These are phyloP conservation scores for Begonia peltatifolia DNA, from an alignment of 306 rosid species.

Conservation along the genomic window DNA sequence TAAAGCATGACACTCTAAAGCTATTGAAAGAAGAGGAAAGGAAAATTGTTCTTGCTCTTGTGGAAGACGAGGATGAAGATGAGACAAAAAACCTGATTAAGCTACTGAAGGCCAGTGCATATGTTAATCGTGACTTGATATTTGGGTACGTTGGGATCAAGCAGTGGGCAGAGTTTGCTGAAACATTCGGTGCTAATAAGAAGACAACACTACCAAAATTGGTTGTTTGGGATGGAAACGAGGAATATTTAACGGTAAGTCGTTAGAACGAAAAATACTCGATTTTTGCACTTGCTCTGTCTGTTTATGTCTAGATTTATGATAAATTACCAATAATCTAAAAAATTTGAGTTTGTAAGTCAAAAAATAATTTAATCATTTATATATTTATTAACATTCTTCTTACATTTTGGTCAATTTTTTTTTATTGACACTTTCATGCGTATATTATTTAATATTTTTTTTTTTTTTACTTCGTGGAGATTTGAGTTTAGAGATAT, in stretches of 20 bases:
- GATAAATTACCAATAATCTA: too few species aligned
- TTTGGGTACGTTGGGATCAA: slow-evolving; percentile 75
- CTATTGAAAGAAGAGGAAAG: slow-evolving; percentile 54
- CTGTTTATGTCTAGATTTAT: too few species aligned
- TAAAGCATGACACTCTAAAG: slow-evolving; percentile 58
- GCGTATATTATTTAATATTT: too few species aligned
- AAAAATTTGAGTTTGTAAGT: too few species aligned
- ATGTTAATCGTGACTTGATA: slow-evolving; percentile 83
- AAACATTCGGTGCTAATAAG: slow-evolving; percentile 43
- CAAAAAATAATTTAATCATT: too few species aligned
- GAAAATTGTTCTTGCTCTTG: slow-evolving; percentile 67
- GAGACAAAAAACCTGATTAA: slow-evolving; percentile 46
- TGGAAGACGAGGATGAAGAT: slow-evolving; percentile 70
- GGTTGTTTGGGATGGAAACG: slow-evolving; percentile 75
- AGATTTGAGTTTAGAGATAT: too few species aligned
- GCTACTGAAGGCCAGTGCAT: slow-evolving; percentile 81
- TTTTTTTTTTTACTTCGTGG: too few species aligned
- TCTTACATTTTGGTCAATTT: too few species aligned
- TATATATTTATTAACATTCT: too few species aligned
- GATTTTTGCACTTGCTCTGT: too few species aligned
- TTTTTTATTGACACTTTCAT: too few species aligned
- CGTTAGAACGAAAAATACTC: neutral
- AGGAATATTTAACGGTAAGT: slow-evolving; percentile 66
- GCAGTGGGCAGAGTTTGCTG: slow-evolving; percentile 82
- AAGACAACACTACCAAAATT: slow-evolving; percentile 56